A percentile compares a stretch with the other conserved stretches of the same genome.
phyloP scores from a whole-genome alignment of 257 asterid genomes.

The Avicennia marina region DNA sequence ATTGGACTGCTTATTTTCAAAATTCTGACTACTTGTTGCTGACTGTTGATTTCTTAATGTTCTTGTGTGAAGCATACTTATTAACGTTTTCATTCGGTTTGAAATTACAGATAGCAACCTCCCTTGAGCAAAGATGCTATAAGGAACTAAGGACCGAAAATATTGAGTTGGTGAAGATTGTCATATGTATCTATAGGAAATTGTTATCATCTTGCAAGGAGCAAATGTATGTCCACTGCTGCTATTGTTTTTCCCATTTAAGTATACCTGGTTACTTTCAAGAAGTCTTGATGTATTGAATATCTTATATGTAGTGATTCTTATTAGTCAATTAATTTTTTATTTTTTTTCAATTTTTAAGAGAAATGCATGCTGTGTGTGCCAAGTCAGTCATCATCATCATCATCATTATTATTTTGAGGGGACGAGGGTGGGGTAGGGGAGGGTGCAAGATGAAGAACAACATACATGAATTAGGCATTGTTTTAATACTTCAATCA shows the following conservation, averaged over 20 bases:
- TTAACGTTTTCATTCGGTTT: slow-evolving; percentile 16
- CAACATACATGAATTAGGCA: too few relatives aligned
- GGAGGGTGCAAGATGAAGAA: too few relatives aligned
- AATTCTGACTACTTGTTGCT: not conserved
- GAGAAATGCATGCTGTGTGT: too few relatives aligned
- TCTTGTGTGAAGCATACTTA: not conserved
- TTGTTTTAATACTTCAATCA: too few relatives aligned
- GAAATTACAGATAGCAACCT: slow-evolving; percentile 63
- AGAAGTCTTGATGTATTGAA: not conserved
- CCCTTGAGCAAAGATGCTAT: slow-evolving; percentile 91
- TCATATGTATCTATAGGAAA: slow-evolving; percentile 75
- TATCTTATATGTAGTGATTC: not conserved
- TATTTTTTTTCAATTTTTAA: not conserved
- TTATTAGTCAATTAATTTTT: not conserved
- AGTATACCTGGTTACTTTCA: not conserved
- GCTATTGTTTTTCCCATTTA: not conserved
- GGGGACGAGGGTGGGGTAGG: too few relatives aligned
- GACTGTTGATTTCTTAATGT: not conserved
- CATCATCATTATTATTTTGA: too few relatives aligned
- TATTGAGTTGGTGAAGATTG: slow-evolving; percentile 59
- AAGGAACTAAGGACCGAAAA: slow-evolving; percentile 84
- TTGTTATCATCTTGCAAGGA: slow-evolving; percentile 79
- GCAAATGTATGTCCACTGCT: slow-evolving; percentile 58
- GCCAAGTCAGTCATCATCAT: too few relatives aligned
- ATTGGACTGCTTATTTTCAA: too few relatives aligned